phyloP scores from a whole-genome alignment of 306 rosid species.

The Vigna radiata region DNA sequence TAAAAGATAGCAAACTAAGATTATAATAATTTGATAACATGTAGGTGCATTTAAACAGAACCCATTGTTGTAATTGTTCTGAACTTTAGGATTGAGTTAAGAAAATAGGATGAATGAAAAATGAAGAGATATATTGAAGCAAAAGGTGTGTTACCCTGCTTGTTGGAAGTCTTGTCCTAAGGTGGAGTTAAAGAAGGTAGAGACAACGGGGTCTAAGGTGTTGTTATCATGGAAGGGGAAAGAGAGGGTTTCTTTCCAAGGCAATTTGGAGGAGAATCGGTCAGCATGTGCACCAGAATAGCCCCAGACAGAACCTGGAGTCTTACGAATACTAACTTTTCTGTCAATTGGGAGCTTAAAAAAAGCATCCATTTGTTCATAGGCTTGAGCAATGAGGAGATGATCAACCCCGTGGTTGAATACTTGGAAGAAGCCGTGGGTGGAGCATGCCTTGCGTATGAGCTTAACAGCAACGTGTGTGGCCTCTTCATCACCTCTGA shows the following conservation, averaged over 20 bases:
- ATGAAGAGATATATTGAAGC: neutral
- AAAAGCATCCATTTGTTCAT: conserved; percentile 51
- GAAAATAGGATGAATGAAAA: too few relatives aligned
- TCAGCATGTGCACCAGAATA: conserved; percentile 76
- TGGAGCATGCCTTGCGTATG: conserved; percentile 57
- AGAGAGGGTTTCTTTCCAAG: conserved; percentile 90
- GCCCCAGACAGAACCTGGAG: conserved; percentile 54
- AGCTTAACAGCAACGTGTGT: conserved; percentile 49
- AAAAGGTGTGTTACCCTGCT: conserved; percentile 58
- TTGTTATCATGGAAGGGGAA: conserved; percentile 52
- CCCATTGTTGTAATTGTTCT: too few relatives aligned
- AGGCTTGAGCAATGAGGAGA: conserved; percentile 49
- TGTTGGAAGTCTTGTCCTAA: conserved; percentile 59
- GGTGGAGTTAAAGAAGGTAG: conserved; percentile 54
- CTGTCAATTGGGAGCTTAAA: conserved; percentile 59
- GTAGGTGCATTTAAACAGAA: neutral
- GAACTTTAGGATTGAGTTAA: too few relatives aligned
- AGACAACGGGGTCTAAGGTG: conserved; percentile 43
- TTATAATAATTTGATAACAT: neutral
- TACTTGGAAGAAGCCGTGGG: conserved; percentile 83
- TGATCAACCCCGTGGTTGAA: conserved; percentile 69
- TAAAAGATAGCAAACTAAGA: neutral
- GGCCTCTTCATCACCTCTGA: conserved; percentile 53
- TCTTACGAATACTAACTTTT: conserved; percentile 47
- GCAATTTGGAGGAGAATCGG: conserved; percentile 69